These are phyloP conservation scores for Alternaria brassicae DNA, from an alignment of 2,329 filamentous ascomycete species.

Conservation along the genomic window DNA sequence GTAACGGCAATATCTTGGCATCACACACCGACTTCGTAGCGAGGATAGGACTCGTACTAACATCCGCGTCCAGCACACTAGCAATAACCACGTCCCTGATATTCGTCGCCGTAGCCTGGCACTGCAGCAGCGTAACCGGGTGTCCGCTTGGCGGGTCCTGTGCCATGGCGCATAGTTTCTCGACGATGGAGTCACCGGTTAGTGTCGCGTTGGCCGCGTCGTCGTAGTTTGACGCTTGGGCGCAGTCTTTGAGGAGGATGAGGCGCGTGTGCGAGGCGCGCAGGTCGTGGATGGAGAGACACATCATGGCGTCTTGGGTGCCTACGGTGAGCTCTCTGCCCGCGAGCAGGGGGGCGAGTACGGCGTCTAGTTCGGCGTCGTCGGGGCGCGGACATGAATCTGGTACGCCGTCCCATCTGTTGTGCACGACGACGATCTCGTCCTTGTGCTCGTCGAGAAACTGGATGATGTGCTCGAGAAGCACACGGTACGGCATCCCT, in stretches of 20 bases:
- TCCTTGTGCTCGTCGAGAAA: constrained; percentile 54
- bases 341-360: constrained; percentile 45
- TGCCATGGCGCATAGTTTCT: constrained; percentile 31
- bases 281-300: constrained; percentile 32
- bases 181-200: constrained; percentile 39
- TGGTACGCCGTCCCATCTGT: constrained; percentile 60
- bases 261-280: constrained; percentile 36
- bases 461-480: constrained; percentile 52
- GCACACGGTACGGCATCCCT: constrained; percentile 57
- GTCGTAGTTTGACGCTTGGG: constrained; percentile 44
- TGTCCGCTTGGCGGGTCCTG: constrained; percentile 28
- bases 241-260: constrained; percentile 32
- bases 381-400: constrained; percentile 55
- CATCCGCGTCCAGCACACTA: constrained; percentile 55
- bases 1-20: constrained; percentile 58
- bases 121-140: constrained; percentile 50
- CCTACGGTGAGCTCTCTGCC: constrained; percentile 31
- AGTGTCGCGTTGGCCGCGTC: constrained; percentile 44
- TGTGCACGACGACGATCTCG: constrained; percentile 60
- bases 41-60: constrained; percentile 55
- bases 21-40: constrained; percentile 60
- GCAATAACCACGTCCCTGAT: constrained; percentile 57
- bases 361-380: constrained; percentile 51
- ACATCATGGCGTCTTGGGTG: constrained; percentile 38
- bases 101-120: constrained; percentile 61